Evolutionary conservation across 257 asterid species (phyloP), one percentile per base, ranked within the genome.

Genomic region (Capsicum chinense): DNA sequence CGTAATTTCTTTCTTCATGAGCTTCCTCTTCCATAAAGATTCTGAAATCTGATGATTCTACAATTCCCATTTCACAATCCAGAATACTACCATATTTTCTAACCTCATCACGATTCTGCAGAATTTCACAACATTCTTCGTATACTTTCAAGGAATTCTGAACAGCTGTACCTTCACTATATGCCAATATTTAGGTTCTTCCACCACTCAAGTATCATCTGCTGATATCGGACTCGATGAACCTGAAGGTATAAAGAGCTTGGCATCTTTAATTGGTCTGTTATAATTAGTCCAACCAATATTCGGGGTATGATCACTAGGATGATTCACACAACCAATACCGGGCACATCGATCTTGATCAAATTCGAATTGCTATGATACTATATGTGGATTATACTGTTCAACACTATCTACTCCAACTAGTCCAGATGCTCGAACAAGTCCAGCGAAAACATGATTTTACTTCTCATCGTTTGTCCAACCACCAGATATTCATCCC

Each of bases 121-220:
- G 10, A 68, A 54, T 26, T 54, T 8, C 69, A 83, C 82, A 13
- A 78, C 50, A 3, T 39, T 39, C 42, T 39, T 39, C 3, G 42
- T 39, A 39, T 39, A 2, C 42, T 39, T 39, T 39, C 42, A 2
- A 2, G 5, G 33, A 54, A 6, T 44, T 35, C 33, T 2, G n/a
- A 44, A 84, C 56, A 48, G 64, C 84, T 33, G 33, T 26, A 26
- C 33, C 33, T 26, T 26, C 33, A 26, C 33, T 0, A 26, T 26
- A 26, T 26, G 33, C 33, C 33, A 26, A 74, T 7, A 17, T 52
- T 84, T 9, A 79, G 52, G 19, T 57, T 81, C 60, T 50, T 80
- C 92, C 91, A 87, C 90, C 92, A 86, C 39, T 54, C 7, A 84
- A 56, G 85, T 91, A 90, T 21, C 84, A 71, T 8, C 56, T 16